Conservation (phyloP, 1,139 yeast species). For the Yueomyces sp. region DNA sequence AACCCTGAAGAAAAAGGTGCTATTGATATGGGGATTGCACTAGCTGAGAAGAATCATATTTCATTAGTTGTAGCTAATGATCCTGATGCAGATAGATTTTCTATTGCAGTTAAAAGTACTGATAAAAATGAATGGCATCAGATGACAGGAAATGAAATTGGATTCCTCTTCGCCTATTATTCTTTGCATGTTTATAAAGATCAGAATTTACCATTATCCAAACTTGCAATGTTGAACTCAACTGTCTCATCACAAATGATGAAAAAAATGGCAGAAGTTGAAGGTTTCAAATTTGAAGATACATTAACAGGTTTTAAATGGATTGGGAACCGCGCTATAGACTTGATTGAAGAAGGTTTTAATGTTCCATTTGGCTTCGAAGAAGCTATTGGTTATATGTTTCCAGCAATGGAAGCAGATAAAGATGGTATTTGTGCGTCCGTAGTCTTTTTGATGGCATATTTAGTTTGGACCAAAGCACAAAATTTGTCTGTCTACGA, state of each 20-base stretch:
- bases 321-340: slow-evolving; percentile 86
- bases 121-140: slow-evolving; percentile 49
- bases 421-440: slow-evolving; percentile 90
- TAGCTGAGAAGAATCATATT: slow-evolving; percentile 28
- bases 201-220: slow-evolving; percentile 3
- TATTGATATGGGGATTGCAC: slow-evolving; percentile 50
- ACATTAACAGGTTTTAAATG: slow-evolving; percentile 95
- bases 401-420: slow-evolving; percentile 62
- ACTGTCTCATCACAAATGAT: slow-evolving; percentile 86
- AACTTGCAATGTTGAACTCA: slow-evolving; percentile 59
- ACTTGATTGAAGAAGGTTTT: slow-evolving; percentile 50
- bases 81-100: slow-evolving; percentile 93
- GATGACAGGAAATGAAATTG: slow-evolving; percentile 84
- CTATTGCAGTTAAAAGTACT: slow-evolving; percentile 41
- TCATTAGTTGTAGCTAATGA: slow-evolving; percentile 74
- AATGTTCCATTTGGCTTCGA: slow-evolving; percentile 83
- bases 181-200: slow-evolving; percentile 32
- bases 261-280: slow-evolving; percentile 48
- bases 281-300: slow-evolving; percentile 57
- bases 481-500: slow-evolving; percentile 29
- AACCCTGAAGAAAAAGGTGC: slow-evolving; percentile 97
- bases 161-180: slow-evolving; percentile 67
- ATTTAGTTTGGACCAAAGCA: slow-evolving; percentile 30
- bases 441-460: slow-evolving; percentile 60
- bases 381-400: slow-evolving; percentile 95